Percentiles rank a stretch among this genome's conserved stretches.
These are phyloP conservation scores for Coemansia sp. DNA, from an alignment of 192 early-diverging fungal species.

Conservation along the genomic window DNA sequence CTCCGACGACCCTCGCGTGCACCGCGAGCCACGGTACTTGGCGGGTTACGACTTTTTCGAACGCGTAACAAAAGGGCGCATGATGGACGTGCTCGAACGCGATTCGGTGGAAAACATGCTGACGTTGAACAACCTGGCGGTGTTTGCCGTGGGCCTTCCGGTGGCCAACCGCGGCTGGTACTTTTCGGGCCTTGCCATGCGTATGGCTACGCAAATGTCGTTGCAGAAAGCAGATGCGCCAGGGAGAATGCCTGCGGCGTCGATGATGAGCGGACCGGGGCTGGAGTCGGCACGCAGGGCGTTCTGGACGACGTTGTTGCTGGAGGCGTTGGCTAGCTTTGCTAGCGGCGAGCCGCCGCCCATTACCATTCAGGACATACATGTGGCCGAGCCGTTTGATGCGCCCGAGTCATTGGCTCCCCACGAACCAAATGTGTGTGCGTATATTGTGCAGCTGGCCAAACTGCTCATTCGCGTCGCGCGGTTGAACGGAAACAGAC, in stretches of 20 bases:
- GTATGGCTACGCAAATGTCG: slow-evolving; percentile 57
- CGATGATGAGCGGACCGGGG: slow-evolving; percentile 53
- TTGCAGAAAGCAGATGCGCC: slow-evolving; percentile 54
- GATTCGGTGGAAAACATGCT: slow-evolving; percentile 54
- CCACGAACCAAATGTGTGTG: slow-evolving; percentile 26
- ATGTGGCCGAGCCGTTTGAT: slow-evolving; percentile 52
- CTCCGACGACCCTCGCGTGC: slow-evolving; percentile 48
- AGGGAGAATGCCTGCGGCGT: slow-evolving; percentile 48
- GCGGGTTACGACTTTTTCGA: slow-evolving; percentile 52
- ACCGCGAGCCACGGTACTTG: slow-evolving; percentile 45
- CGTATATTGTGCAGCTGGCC: slow-evolving; percentile 42
- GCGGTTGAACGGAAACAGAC: slow-evolving; percentile 52
- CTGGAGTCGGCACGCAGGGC: slow-evolving; percentile 52
- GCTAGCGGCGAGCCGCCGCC: slow-evolving; percentile 55
- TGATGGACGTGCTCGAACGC: slow-evolving; percentile 53
- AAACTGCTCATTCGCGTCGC: slow-evolving; percentile 51
- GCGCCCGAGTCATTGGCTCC: slow-evolving; percentile 26
- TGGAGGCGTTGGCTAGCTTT: slow-evolving; percentile 55
- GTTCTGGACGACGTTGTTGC: slow-evolving; percentile 53
- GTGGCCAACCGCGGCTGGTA: slow-evolving; percentile 56
- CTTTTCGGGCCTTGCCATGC: slow-evolving; percentile 53
- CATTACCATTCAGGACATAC: slow-evolving; percentile 51
- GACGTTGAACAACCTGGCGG: slow-evolving; percentile 52
- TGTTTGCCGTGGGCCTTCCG: slow-evolving; percentile 51
- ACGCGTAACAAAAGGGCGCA: slow-evolving; percentile 39